Conservation (phyloP, 176 grass and related monocot genomes). For the Tuctoria greenei region DNA sequence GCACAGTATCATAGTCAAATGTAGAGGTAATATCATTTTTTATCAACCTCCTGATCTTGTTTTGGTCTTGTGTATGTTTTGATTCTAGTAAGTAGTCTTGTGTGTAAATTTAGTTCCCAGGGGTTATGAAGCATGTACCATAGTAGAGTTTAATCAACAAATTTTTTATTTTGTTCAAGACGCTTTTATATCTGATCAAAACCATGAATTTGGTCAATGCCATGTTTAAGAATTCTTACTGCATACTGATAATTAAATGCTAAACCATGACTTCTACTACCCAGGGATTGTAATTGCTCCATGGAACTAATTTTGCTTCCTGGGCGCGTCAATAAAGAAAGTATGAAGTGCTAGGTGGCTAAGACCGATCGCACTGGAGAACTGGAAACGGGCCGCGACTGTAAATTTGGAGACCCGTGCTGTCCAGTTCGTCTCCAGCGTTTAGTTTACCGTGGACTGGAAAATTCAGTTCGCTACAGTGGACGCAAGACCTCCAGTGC, state of each 20-base stretch:
- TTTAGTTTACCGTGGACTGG: too few relatives aligned
- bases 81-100: conserved; percentile 11
- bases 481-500: too few relatives aligned
- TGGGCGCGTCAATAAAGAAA: not conserved
- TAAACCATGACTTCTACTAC: not conserved
- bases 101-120: conserved; percentile 30
- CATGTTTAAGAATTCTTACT: not conserved
- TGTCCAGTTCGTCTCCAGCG: too few relatives aligned
- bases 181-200: not conserved
- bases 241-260: not conserved
- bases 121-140: conserved; percentile 30
- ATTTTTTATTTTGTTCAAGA: not conserved
- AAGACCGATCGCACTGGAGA: too few relatives aligned
- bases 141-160: not conserved
- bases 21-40: conserved; percentile 3
- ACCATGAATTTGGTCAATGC: not conserved
- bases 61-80: conserved; percentile 40
- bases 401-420: too few relatives aligned
- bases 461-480: too few relatives aligned
- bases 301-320: not conserved
- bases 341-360: not conserved
- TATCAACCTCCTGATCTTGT: not conserved
- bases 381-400: too few relatives aligned
- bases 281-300: not conserved
- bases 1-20: conserved; percentile 33